Conservation (phyloP, 768 basidiomycete genomes). For the Boletus speciosus region DNA sequence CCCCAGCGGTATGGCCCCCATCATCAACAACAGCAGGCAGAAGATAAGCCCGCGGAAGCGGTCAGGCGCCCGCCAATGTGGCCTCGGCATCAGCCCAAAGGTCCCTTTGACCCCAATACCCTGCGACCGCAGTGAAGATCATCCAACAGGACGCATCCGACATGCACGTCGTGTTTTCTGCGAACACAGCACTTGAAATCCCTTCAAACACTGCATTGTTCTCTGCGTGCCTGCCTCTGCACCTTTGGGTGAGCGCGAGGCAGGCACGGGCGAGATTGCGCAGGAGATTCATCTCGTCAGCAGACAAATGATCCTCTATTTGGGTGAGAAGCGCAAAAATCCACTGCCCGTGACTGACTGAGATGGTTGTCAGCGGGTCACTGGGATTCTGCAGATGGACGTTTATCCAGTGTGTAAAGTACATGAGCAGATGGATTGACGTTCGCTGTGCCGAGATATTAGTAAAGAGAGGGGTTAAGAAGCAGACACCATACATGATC, state of each 20-base stretch:
- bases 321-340: conserved; percentile 71
- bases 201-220: conserved; percentile 5
- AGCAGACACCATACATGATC: conserved; percentile 54
- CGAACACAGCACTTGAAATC: neutral
- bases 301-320: conserved; percentile 64
- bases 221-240: conserved; percentile 21
- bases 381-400: conserved; percentile 46
- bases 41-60: neutral
- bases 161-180: conserved; percentile 31
- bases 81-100: conserved; percentile 74
- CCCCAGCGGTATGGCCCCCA: neutral
- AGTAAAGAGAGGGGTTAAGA: conserved; percentile 1
- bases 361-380: conserved; percentile 39
- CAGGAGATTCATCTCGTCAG: conserved; percentile 74
- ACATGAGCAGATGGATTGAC: conserved; percentile 76
- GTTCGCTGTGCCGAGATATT: conserved; percentile 44
- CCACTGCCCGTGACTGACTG: conserved; percentile 67
- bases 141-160: conserved; percentile 66
- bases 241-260: conserved; percentile 45
- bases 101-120: conserved; percentile 76
- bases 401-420: conserved; percentile 80
- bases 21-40: neutral
- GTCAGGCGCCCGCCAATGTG: conserved; percentile 34
- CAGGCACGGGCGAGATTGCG: conserved; percentile 75
- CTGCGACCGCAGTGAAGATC: conserved; percentile 58